Evolutionary conservation across 2,329 filamentous ascomycete genomes (phyloP).

Genomic region (Botrytis porri): DNA sequence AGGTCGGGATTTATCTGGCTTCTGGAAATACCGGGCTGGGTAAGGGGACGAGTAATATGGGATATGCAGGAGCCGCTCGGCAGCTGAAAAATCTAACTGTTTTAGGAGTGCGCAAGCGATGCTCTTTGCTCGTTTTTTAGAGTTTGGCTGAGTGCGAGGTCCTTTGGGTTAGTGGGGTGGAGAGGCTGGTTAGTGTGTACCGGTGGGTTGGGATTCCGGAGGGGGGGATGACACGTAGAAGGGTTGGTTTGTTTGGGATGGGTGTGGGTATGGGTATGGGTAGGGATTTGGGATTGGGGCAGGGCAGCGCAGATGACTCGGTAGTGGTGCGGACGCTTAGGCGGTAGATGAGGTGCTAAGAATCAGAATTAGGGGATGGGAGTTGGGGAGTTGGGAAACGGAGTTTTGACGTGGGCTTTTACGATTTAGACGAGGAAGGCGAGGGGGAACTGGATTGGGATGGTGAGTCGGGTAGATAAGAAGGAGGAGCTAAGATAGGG

Average conservation of each 20-base stretch:
- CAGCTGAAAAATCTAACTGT: neutral
- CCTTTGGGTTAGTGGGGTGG: neutral
- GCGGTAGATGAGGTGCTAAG: neutral
- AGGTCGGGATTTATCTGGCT: neutral
- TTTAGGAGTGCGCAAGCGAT: neutral
- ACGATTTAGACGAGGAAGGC: neutral
- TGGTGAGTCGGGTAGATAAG: slow-evolving; percentile 17
- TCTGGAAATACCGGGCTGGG: neutral
- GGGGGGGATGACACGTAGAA: neutral
- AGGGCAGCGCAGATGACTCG: neutral
- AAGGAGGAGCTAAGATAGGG: slow-evolving; percentile 14
- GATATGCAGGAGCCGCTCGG: slow-evolving; percentile 14
- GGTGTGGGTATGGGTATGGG: neutral
- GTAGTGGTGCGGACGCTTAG: neutral
- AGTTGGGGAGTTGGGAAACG: neutral
- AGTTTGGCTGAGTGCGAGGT: neutral
- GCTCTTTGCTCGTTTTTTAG: neutral
- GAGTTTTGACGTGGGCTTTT: neutral
- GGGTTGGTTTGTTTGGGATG: neutral
- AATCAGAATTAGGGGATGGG: neutral
- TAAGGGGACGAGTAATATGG: no score
- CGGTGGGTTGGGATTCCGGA: neutral
- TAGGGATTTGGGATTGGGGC: neutral
- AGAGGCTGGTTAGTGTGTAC: neutral
- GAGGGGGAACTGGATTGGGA: neutral